These are phyloP conservation scores for Syncephalastrum monosporum DNA, from an alignment of 371 early-diverging fungal species.

Conservation along the genomic window DNA sequence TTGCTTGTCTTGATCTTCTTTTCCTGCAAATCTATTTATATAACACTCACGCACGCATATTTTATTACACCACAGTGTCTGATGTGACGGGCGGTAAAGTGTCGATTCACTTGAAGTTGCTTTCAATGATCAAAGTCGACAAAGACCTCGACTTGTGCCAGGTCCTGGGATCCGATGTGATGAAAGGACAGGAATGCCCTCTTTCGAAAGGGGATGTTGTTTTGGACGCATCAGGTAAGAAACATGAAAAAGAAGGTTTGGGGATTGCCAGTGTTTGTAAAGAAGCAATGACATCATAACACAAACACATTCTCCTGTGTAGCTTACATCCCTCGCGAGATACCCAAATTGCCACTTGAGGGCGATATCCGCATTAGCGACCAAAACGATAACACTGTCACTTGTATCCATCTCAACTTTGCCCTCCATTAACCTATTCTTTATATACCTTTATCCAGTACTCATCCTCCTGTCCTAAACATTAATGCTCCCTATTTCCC, in stretches of 20 bases:
- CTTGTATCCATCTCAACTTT: constrained; percentile 42
- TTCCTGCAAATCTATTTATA: neutral
- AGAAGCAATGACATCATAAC: too few relatives aligned
- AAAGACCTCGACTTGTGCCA: constrained; percentile 42
- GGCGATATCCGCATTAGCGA: constrained; percentile 43
- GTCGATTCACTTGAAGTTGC: constrained; percentile 38
- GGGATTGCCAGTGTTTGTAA: neutral
- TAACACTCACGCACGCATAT: neutral
- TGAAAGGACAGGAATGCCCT: constrained; percentile 34
- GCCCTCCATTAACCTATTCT: constrained; percentile 21
- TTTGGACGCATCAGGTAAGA: constrained; percentile 39
- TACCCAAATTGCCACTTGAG: constrained; percentile 42
- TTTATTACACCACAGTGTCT: constrained; percentile 16
- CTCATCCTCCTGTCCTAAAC: neutral
- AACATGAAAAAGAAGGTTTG: neutral
- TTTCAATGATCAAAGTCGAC: constrained; percentile 47
- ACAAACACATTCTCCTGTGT: neutral
- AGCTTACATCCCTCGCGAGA: constrained; percentile 46
- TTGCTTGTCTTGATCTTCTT: constrained; percentile 1
- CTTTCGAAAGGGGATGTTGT: constrained; percentile 34
- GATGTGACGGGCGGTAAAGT: constrained; percentile 38
- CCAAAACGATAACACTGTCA: constrained; percentile 38
- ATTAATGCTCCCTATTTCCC: too few relatives aligned
- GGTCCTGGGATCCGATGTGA: constrained; percentile 39
- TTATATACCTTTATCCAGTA: neutral